Conservation (phyloP, 352 stramenopile genomes). For the Phytophthora aleatoria region DNA sequence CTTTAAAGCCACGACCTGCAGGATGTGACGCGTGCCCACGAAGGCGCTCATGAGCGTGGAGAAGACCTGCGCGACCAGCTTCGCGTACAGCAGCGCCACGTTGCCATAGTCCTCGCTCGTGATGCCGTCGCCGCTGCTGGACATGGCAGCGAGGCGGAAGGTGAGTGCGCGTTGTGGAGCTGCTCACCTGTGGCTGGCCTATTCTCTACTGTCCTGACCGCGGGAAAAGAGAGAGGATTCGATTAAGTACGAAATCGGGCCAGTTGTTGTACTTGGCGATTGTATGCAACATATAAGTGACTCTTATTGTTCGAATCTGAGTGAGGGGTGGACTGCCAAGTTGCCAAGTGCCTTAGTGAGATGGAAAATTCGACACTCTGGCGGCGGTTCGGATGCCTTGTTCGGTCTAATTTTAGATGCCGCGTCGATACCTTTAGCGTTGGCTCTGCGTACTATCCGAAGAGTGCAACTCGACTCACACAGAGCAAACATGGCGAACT, state of each 20-base stretch:
- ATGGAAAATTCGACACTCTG: background rate
- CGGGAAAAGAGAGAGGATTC: slow-evolving; percentile 12
- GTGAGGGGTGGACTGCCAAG: background rate
- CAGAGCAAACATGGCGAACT: background rate
- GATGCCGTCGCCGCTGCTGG: slow-evolving; percentile 19
- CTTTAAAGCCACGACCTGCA: slow-evolving; percentile 55
- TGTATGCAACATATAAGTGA: slow-evolving; percentile 7
- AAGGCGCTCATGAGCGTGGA: slow-evolving; percentile 74
- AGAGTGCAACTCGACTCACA: slow-evolving; percentile 21
- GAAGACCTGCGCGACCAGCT: slow-evolving; percentile 69
- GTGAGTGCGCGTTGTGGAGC: background rate
- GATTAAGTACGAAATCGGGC: slow-evolving; percentile 41
- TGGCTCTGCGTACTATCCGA: slow-evolving; percentile 6
- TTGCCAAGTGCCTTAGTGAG: background rate
- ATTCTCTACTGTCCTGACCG: slow-evolving; percentile 23
- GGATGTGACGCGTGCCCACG: slow-evolving; percentile 63
- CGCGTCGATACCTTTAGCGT: slow-evolving; percentile 19
- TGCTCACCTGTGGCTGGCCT: slow-evolving; percentile 16
- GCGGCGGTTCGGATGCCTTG: background rate
- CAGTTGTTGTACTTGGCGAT: slow-evolving; percentile 31
- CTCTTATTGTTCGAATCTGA: slow-evolving; percentile 4
- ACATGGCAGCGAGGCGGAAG: slow-evolving; percentile 20
- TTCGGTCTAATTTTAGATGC: background rate
- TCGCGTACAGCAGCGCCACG: slow-evolving; percentile 54
- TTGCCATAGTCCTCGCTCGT: slow-evolving; percentile 33